These are phyloP conservation scores for Epichloe coenophiala DNA, from an alignment of 2,329 filamentous ascomycete genomes.

Conservation along the genomic window DNA sequence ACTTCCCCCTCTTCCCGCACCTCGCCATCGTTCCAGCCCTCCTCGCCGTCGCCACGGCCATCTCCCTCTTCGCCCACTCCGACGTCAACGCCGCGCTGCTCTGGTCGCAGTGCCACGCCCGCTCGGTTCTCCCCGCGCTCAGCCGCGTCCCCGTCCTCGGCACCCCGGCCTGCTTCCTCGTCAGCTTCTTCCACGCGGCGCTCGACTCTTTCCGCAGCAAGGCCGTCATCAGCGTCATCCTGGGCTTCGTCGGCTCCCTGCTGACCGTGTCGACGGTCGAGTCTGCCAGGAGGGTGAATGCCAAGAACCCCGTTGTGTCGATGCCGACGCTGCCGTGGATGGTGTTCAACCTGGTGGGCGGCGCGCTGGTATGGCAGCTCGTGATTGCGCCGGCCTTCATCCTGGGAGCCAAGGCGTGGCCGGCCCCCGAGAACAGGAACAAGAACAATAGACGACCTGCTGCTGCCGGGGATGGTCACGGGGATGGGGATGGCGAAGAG, in stretches of 20 bases:
- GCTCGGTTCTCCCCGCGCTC: constrained; percentile 29
- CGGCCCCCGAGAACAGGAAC: background rate
- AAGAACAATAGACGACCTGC: background rate
- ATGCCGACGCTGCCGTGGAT: constrained; percentile 30
- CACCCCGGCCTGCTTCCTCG: constrained; percentile 33
- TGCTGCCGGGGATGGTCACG: background rate
- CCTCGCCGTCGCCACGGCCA: constrained; percentile 28
- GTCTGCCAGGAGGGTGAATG: constrained; percentile 30
- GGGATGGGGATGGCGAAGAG: background rate
- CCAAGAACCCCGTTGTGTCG: constrained; percentile 21
- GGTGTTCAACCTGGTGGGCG: constrained; percentile 33
- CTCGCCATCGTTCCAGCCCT: constrained; percentile 35
- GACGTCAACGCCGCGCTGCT: constrained; percentile 39
- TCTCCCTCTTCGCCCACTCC: constrained; percentile 29
- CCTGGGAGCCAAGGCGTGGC: constrained; percentile 24
- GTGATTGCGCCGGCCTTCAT: constrained; percentile 37
- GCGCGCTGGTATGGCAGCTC: constrained; percentile 38
- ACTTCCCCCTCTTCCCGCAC: constrained; percentile 38
- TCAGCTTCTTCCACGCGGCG: constrained; percentile 35
- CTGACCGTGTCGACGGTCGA: constrained; percentile 37
- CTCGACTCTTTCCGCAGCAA: constrained; percentile 26
- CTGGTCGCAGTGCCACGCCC: constrained; percentile 39
- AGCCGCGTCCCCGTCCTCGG: constrained; percentile 32
- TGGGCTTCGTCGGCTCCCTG: constrained; percentile 32
- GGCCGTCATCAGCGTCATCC: constrained; percentile 27